Evolutionary conservation across 73 alveolate species (phyloP).

Genomic region (Loxodes magnus): DNA sequence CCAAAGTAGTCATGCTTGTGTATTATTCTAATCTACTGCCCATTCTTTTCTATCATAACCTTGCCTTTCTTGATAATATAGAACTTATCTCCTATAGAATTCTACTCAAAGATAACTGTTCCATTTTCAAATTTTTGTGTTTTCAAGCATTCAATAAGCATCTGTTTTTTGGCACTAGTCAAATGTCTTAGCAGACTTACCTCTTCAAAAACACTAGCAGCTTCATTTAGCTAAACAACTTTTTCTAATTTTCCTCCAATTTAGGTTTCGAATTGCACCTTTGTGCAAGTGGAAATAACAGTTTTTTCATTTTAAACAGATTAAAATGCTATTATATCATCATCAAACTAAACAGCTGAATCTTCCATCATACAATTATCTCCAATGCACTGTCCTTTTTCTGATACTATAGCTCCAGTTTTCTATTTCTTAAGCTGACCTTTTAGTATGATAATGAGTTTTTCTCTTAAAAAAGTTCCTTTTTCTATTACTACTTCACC

Average conservation of each 20-base stretch:
- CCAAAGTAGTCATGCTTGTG: conserved; percentile 40
- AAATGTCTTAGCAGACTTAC: background rate
- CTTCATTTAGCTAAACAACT: background rate
- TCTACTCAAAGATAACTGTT: conserved; percentile 15
- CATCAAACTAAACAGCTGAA: background rate
- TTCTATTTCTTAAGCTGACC: background rate
- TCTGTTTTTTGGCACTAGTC: background rate
- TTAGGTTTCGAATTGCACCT: background rate
- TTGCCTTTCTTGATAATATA: conserved; percentile 32
- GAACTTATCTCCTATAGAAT: conserved; percentile 19
- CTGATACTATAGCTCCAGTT: background rate
- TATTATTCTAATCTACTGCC: conserved; percentile 19
- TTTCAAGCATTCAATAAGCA: background rate
- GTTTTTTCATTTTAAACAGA: background rate
- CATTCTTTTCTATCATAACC: conserved; percentile 23
- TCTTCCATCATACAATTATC: background rate
- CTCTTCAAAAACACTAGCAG: background rate
- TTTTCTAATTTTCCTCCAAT: conserved; percentile 1
- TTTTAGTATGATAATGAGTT: background rate
- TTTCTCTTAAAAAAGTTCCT: conserved; percentile 2
- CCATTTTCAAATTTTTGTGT: conserved; percentile 8
- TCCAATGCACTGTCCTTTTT: conserved; percentile 6
- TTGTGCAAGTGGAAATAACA: no score
- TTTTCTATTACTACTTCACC: conserved; percentile 2
- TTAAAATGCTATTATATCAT: background rate